Percentiles rank a stretch among this genome's conserved stretches.
Conservation (phyloP, 2,329 filamentous ascomycete species). For the Hirsutella thompsonii region DNA sequence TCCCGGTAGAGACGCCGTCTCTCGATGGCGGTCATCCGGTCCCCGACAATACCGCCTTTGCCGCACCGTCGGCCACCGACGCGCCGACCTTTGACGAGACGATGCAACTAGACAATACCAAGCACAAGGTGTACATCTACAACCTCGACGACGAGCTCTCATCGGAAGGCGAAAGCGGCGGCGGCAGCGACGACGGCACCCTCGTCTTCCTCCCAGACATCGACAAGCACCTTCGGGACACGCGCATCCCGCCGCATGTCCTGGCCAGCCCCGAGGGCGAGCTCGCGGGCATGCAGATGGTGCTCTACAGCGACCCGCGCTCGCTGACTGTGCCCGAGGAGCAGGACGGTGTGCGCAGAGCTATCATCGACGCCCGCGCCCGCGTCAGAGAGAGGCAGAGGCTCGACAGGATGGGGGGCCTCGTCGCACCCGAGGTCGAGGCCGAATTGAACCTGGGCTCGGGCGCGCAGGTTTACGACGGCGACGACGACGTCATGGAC, state of each 20-base stretch:
- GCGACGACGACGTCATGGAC: conserved; percentile 49
- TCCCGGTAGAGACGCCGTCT: conserved; percentile 42
- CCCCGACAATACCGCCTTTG: neutral
- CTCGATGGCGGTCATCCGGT: conserved; percentile 3
- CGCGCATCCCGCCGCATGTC: conserved; percentile 56
- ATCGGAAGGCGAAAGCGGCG: conserved; percentile 27
- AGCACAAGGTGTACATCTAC: conserved; percentile 81
- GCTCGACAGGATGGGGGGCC: conserved; percentile 19
- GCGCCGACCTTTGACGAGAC: conserved; percentile 18
- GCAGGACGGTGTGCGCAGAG: conserved; percentile 65
- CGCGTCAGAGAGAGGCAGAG: conserved; percentile 49
- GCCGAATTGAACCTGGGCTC: neutral
- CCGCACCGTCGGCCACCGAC: conserved; percentile 1
- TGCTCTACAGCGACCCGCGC: conserved; percentile 71
- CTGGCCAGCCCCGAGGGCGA: conserved; percentile 43
- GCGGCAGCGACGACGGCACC: conserved; percentile 41
- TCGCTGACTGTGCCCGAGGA: conserved; percentile 65
- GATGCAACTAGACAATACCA: conserved; percentile 81
- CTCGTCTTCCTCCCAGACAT: conserved; percentile 78
- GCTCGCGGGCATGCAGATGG: conserved; percentile 55
- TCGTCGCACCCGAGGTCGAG: neutral
- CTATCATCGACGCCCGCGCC: conserved; percentile 67
- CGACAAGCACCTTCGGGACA: conserved; percentile 61
- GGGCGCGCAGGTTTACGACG: conserved; percentile 23
- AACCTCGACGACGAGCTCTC: conserved; percentile 81